phyloP scores from a whole-genome alignment of 805 yeast genomes.

The Komagataella pseudopastoris region DNA sequence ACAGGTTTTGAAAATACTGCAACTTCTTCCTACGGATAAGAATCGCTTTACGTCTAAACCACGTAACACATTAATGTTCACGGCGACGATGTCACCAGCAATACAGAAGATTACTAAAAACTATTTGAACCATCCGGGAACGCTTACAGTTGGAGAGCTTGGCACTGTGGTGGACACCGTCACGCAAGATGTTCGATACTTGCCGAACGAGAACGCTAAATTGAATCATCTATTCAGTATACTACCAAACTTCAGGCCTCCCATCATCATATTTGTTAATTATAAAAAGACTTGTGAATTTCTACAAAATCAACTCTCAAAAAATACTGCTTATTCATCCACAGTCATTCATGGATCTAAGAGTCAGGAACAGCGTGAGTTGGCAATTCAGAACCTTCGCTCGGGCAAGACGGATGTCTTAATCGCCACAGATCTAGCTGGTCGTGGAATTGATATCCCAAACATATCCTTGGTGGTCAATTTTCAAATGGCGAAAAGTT shows the following conservation, averaged over 20 bases:
- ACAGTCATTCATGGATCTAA: constrained; percentile 79
- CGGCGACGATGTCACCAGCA: constrained; percentile 80
- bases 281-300: constrained; percentile 61
- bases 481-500: constrained; percentile 64
- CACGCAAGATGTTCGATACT: constrained; percentile 51
- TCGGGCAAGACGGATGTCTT: constrained; percentile 43
- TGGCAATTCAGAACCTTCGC: constrained; percentile 50
- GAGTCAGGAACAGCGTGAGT: constrained; percentile 74
- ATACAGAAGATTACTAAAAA: constrained; percentile 54
- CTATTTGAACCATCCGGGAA: constrained; percentile 49
- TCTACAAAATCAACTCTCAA: constrained; percentile 35
- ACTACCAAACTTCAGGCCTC: constrained; percentile 21
- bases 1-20: constrained; percentile 51
- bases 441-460: constrained; percentile 90
- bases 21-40: constrained; percentile 34
- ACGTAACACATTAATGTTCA: constrained; percentile 64
- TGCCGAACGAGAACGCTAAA: constrained; percentile 28
- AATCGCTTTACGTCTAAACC: constrained; percentile 22
- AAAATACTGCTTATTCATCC: constrained; percentile 27
- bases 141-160: constrained; percentile 52
- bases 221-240: constrained; percentile 21
- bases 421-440: constrained; percentile 92
- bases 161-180: constrained; percentile 58
- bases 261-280: constrained; percentile 74
- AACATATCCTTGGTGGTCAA: constrained; percentile 77